These are phyloP conservation scores for Amborella trichopoda DNA, from an alignment of 164 flowering plant genomes.

Conservation along the genomic window DNA sequence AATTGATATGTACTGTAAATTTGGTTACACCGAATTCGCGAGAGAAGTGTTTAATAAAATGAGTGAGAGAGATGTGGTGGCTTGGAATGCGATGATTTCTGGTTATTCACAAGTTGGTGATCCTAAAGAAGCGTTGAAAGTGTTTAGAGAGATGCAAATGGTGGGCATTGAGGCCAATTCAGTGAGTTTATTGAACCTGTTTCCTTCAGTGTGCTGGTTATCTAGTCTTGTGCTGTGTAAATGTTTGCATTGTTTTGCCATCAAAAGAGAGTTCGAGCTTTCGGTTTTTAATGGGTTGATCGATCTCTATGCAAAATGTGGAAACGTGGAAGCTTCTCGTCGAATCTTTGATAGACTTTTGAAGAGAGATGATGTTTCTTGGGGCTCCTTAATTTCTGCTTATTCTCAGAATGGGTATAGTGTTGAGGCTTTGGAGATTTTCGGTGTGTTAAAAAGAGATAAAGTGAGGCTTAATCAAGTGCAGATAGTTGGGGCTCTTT, in stretches of 20 bases:
- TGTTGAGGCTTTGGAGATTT: conserved; percentile 37
- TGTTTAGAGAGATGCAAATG: conserved; percentile 5
- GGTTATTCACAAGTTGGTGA: conserved; percentile 2
- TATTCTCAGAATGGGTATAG: conserved; percentile 39
- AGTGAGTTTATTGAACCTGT: conserved; percentile 54
- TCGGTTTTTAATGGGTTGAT: conserved; percentile 52
- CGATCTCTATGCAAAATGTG: conserved; percentile 53
- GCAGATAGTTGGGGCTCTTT: conserved; percentile 32
- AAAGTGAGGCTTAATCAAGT: conserved; percentile 32
- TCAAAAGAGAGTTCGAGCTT: conserved; percentile 26
- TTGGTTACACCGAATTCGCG: not conserved
- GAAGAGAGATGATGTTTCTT: conserved; percentile 40
- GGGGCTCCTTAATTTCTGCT: conserved; percentile 75
- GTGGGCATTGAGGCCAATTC: conserved; percentile 29
- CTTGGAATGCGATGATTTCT: conserved; percentile 6
- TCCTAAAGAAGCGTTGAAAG: not conserved
- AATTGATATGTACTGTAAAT: conserved; percentile 2
- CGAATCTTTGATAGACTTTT: conserved; percentile 31
- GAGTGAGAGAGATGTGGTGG: conserved; percentile 5
- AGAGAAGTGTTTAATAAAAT: conserved; percentile 8
- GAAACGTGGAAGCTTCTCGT: conserved; percentile 29
- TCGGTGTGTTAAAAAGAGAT: conserved; percentile 27
- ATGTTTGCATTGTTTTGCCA: conserved; percentile 48
- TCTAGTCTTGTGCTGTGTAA: conserved; percentile 25
- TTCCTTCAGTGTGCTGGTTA: conserved; percentile 44